These are phyloP conservation scores for Entomortierella chlamydospora DNA, from an alignment of 192 early-diverging fungal species.

Conservation along the genomic window DNA sequence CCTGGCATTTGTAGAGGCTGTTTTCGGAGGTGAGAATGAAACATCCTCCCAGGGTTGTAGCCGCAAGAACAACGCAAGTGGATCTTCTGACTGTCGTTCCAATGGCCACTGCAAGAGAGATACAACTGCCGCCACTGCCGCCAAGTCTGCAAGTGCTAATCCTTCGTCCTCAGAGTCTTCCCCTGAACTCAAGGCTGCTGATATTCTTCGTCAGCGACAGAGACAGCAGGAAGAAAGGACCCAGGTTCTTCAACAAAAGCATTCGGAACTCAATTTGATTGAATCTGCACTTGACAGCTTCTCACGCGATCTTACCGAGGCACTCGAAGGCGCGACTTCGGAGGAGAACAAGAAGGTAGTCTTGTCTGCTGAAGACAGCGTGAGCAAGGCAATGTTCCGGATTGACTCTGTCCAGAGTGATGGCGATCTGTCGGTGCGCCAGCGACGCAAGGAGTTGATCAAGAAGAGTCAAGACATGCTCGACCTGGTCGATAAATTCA, in stretches of 20 bases:
- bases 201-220: constrained; percentile 22
- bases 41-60: not conserved
- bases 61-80: not conserved
- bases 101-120: not conserved
- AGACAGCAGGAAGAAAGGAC: constrained; percentile 4
- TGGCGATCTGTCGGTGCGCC: constrained; percentile 26
- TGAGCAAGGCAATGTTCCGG: constrained; percentile 37
- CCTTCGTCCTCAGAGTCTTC: constrained; percentile 16
- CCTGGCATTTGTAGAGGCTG: constrained; percentile 11
- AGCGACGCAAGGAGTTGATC: constrained; percentile 41
- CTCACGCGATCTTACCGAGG: not conserved
- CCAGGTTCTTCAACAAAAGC: constrained; percentile 24
- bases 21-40: constrained; percentile 1
- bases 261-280: constrained; percentile 40
- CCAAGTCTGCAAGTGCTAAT: not conserved
- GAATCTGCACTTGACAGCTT: constrained; percentile 35
- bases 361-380: constrained; percentile 24
- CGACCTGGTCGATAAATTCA: constrained; percentile 32
- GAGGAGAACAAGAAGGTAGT: constrained; percentile 31
- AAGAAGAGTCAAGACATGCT: constrained; percentile 37
- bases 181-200: constrained; percentile 15
- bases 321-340: not conserved
- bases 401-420: constrained; percentile 40
- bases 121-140: not conserved
- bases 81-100: not conserved